phyloP scores from a whole-genome alignment of 306 rosid genomes.

The Prunus armeniaca region DNA sequence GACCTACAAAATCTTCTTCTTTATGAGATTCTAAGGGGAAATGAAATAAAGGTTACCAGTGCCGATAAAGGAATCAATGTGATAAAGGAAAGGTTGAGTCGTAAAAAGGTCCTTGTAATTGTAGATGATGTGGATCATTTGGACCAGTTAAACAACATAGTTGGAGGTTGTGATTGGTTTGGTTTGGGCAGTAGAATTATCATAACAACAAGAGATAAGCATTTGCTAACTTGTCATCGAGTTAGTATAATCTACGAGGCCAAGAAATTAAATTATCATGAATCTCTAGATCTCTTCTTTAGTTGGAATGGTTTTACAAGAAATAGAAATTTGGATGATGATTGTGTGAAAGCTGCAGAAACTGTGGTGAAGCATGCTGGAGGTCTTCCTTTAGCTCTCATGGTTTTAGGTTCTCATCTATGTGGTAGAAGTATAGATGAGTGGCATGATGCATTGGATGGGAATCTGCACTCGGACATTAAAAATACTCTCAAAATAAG shows the following conservation, averaged over 20 bases:
- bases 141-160: too few species aligned
- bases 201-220: too few species aligned
- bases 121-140: too few species aligned
- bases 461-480: not conserved
- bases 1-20: too few species aligned
- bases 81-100: too few species aligned
- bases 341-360: not conserved
- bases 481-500: conserved; percentile 33
- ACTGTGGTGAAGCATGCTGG: not conserved
- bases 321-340: not conserved
- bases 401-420: conserved; percentile 3
- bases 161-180: too few species aligned
- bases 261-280: not conserved
- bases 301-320: not conserved
- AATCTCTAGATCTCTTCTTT: not conserved
- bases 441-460: conserved; percentile 32
- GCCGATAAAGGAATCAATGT: too few species aligned
- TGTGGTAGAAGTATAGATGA: conserved; percentile 7
- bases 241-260: not conserved
- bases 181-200: too few species aligned
- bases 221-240: too few species aligned
- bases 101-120: too few species aligned
- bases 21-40: too few species aligned
- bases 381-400: conserved; percentile 36
- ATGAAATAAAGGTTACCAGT: too few species aligned